phyloP scores from a whole-genome alignment of 192 early-diverging fungal species.

The Umbelopsis isabellina region DNA sequence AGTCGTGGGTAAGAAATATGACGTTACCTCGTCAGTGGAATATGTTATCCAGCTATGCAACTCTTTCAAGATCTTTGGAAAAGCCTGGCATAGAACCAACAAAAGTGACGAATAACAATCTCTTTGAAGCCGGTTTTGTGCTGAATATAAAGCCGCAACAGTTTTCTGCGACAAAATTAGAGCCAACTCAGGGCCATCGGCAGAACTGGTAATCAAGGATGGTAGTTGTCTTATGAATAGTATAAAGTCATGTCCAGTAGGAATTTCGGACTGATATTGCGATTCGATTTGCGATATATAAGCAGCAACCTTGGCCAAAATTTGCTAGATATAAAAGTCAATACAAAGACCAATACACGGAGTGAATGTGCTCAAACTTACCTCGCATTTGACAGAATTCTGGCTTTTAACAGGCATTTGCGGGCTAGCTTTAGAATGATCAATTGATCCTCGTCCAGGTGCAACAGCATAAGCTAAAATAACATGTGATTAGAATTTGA shows the following conservation, averaged over 20 bases:
- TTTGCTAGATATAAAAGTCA: conserved; percentile 1
- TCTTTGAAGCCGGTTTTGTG: conserved; percentile 68
- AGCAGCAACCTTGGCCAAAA: conserved; percentile 6
- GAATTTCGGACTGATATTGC: conserved; percentile 58
- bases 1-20: not conserved
- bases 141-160: conserved; percentile 80
- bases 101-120: conserved; percentile 84
- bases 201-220: conserved; percentile 63
- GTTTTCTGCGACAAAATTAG: conserved; percentile 86
- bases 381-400: not conserved
- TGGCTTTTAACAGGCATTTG: not conserved
- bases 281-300: not conserved
- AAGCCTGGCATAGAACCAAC: conserved; percentile 82
- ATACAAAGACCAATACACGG: not conserved
- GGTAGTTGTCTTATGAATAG: conserved; percentile 74
- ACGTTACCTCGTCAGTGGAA: conserved; percentile 78
- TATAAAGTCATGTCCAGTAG: conserved; percentile 78
- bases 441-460: not conserved
- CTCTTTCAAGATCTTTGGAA: conserved; percentile 78
- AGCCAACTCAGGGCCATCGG: conserved; percentile 73
- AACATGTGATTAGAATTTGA: too few relatives aligned
- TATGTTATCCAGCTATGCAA: conserved; percentile 90
- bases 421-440: not conserved
- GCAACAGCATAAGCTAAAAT: not conserved
- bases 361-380: not conserved